Base-by-base conservation (phyloP, 768 basidiomycete species). In the Suillus subluteus region DNA sequence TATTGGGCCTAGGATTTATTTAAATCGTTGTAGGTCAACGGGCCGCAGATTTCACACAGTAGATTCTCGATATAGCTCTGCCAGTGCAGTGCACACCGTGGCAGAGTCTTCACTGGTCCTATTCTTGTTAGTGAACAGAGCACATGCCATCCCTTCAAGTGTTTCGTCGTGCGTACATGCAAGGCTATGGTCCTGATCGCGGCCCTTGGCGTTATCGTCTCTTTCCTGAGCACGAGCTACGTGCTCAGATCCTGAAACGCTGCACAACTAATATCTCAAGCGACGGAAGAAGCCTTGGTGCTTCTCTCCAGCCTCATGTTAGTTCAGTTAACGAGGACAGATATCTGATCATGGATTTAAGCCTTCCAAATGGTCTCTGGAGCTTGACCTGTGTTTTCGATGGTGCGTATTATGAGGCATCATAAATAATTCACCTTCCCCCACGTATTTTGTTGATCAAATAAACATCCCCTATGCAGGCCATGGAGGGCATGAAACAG, bases 251-350 rank as follows among this genome's bases (percentile, higher is more conserved):
- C 78, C 85, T n/a, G 72, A 71, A 32, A 32, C 30, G 54, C 8
- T 55, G 54, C 54, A 55, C 18, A 32, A 55, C 18, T 18, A 18
- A 12, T 32, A 32, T 55, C 54, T 55, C 54, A 12, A 32, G 18
- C 6, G 30, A 55, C 30, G 16, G 54, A 55, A 40, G 78, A 79
- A 11, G 73, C 80, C 3, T 75, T 83, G 3, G 66, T 64, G 76
- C 84, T 32, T 76, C 79, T n/a, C 78, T 87, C 58, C 86, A 87
- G 67, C 85, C 85, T 23, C 83, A 80, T 67, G 75, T 77, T 1
- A 73, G 80, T 41, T 81, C 79, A 15, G 75, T 75, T 48, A 83
- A 74, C 66, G 84, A 87, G 69, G 86, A 86, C 72, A 79, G 86
- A n/a, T 79, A 75, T 68, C 72, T 78, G n/a, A 74, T 82, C 52